Evolutionary conservation across 495 filamentous ascomycete species (phyloP).

Genomic region (Penicillium ucsense): DNA sequence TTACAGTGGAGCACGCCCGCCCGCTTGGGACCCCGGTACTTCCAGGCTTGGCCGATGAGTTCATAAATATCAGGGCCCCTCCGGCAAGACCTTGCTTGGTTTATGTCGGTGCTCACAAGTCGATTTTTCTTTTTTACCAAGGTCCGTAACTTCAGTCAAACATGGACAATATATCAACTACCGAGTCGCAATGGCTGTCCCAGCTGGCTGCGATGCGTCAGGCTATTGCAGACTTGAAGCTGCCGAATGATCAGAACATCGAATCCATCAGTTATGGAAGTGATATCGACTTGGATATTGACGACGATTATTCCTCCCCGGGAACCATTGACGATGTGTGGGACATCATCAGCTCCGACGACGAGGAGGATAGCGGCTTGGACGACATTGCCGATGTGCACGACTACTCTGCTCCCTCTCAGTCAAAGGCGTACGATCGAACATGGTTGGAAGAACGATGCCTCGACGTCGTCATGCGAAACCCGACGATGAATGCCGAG

Average conservation of each 20-base stretch:
- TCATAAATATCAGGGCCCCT: too few species aligned
- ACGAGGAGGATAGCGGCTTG: constrained; percentile 44
- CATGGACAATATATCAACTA: constrained; percentile 25
- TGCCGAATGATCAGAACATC: constrained; percentile 37
- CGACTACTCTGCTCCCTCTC: constrained; percentile 1
- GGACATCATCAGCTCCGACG: constrained; percentile 75
- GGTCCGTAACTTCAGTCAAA: background rate
- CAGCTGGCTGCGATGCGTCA: constrained; percentile 64
- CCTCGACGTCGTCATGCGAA: constrained; percentile 45
- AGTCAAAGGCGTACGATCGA: constrained; percentile 24
- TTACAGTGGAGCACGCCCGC: constrained; percentile 8
- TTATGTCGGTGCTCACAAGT: too few species aligned
- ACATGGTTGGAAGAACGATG: constrained; percentile 62
- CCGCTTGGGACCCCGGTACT: constrained; percentile 4
- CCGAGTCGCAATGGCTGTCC: constrained; percentile 59
- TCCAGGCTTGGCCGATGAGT: background rate
- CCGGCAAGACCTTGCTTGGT: too few species aligned
- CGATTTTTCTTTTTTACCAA: background rate
- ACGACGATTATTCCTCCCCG: constrained; percentile 51
- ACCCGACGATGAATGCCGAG: constrained; percentile 48
- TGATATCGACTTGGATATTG: constrained; percentile 49
- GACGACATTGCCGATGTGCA: constrained; percentile 21
- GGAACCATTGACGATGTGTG: constrained; percentile 72
- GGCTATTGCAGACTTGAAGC: constrained; percentile 59
- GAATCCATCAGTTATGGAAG: constrained; percentile 39